Evolutionary conservation across 2,329 filamentous ascomycete genomes (phyloP), one percentile per base, ranked within the genome.

Genomic region (Penicillium expansum): DNA sequence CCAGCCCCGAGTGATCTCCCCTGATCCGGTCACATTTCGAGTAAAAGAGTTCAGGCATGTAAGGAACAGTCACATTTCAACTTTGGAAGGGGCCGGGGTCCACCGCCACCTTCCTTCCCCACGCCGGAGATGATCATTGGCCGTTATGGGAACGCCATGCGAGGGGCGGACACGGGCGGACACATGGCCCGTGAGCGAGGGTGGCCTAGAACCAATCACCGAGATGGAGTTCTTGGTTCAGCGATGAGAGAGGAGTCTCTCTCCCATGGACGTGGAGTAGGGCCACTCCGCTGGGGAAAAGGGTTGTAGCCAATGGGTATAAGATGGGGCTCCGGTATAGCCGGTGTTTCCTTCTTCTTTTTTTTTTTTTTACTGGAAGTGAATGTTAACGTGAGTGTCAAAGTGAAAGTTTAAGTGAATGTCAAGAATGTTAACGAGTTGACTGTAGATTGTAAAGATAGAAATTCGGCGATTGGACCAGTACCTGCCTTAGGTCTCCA

Each of bases 161-260:
- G 64, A 66, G 64, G 64, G 63, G 62, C 55, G 62, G 61, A 63
- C 58, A 63, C 63, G 64, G 63, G 62, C 56, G 62, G 62, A 63
- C 58, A 63, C 62, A 65, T 66, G 64, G 64, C 58, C 64, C 60
- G 61, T 64, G 61, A 57, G 50, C 53, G 42, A 22, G 39, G 37
- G 20, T 27, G 22, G 20, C n/a, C 5, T 13, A 9, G 11, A 37
- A 11, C 63, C 63, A 66, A 66, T 66, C 29, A 47, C 3, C 14
- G 4, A 27, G 8, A 41, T 3, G 52, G 24, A 47, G 14, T 44
- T 55, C 52, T 52, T 56, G 39, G 30, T 47, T 37, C 27, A 53
- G 16, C 41, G 14, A 48, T 51, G 55, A 29, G 52, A 55, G 47
- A 41, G 48, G 27, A 30, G 27, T 41, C 10, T 24, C 18, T 39